Percentiles rank a stretch among this genome's conserved stretches.
These are phyloP conservation scores for Diplodia sapinea DNA, from an alignment of 2,329 filamentous ascomycete species.

Conservation along the genomic window DNA sequence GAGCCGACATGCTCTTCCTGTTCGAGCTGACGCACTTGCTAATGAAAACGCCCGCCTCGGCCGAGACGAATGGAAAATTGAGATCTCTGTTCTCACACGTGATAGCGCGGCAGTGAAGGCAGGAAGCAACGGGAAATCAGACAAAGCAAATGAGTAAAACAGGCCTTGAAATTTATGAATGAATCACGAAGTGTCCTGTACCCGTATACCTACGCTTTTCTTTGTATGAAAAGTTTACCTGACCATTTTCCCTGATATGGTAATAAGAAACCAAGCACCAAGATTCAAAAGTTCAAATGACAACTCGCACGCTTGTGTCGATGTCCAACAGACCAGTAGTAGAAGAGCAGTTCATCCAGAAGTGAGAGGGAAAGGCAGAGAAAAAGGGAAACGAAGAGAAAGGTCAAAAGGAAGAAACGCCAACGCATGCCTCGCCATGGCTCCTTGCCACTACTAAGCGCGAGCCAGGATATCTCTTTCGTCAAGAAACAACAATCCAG, in stretches of 20 bases:
- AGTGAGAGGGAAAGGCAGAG: background rate
- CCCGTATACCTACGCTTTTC: constrained; percentile 4
- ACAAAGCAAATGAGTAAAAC: background rate
- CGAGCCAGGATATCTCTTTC: constrained; percentile 32
- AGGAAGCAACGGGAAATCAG: background rate
- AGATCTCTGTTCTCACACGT: background rate
- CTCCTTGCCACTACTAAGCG: constrained; percentile 27
- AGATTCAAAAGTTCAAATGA: background rate
- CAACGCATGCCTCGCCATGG: constrained; percentile 30
- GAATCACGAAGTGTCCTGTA: constrained; percentile 4
- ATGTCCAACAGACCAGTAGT: constrained; percentile 3
- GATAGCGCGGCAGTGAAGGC: background rate
- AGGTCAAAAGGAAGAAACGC: constrained; percentile 6
- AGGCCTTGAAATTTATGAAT: constrained; percentile 16
- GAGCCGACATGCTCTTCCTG: constrained; percentile 1
- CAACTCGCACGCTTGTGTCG: constrained; percentile 12
- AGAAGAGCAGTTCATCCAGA: background rate
- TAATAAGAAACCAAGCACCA: background rate
- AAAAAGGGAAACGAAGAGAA: background rate
- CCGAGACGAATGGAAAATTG: background rate
- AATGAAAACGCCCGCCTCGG: background rate
- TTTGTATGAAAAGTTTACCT: constrained; percentile 4
- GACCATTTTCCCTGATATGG: background rate
- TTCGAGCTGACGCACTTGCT: constrained; percentile 8
- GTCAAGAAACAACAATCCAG: constrained; percentile 27